phyloP scores from a whole-genome alignment of 108 stramenopile species.

The Conticribra guillardii region DNA sequence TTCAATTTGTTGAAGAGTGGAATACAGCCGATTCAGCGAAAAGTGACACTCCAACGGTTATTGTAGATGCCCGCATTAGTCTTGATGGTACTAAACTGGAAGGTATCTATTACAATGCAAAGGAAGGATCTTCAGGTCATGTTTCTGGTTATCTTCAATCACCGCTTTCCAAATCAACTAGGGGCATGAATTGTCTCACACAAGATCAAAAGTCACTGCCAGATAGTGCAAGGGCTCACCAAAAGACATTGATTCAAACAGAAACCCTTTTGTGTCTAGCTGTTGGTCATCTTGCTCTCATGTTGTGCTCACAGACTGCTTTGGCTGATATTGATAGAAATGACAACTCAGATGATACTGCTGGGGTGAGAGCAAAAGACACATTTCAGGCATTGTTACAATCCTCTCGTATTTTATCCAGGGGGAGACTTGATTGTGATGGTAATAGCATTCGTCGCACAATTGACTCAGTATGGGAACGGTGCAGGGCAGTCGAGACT shows the following conservation, averaged over 20 bases:
- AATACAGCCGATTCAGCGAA: constrained; percentile 35
- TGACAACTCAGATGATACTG: constrained; percentile 8
- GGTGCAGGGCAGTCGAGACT: constrained; percentile 11
- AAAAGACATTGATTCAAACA: constrained; percentile 18
- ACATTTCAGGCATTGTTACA: constrained; percentile 13
- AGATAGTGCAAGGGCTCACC: too few species aligned
- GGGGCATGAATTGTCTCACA: too few species aligned
- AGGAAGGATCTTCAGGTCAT: constrained; percentile 63
- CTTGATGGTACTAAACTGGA: constrained; percentile 79
- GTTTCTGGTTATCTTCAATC: constrained; percentile 55
- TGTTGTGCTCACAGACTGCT: constrained; percentile 41
- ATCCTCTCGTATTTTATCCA: constrained; percentile 32
- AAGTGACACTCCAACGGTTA: constrained; percentile 29
- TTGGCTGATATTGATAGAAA: constrained; percentile 52
- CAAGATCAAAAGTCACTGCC: too few species aligned
- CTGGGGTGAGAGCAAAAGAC: constrained; percentile 6
- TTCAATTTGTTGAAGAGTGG: constrained; percentile 79
- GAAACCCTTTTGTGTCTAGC: constrained; percentile 65
- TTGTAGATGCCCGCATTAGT: constrained; percentile 68
- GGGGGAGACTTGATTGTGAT: constrained; percentile 30
- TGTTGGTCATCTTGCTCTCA: constrained; percentile 62
- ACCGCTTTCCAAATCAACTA: constrained; percentile 12
- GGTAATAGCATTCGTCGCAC: constrained; percentile 20
- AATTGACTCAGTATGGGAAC: constrained; percentile 34
- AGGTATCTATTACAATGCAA: constrained; percentile 66